These are phyloP conservation scores for Helicocarpus griseus DNA, from an alignment of 2,329 filamentous ascomycete species.

Conservation along the genomic window DNA sequence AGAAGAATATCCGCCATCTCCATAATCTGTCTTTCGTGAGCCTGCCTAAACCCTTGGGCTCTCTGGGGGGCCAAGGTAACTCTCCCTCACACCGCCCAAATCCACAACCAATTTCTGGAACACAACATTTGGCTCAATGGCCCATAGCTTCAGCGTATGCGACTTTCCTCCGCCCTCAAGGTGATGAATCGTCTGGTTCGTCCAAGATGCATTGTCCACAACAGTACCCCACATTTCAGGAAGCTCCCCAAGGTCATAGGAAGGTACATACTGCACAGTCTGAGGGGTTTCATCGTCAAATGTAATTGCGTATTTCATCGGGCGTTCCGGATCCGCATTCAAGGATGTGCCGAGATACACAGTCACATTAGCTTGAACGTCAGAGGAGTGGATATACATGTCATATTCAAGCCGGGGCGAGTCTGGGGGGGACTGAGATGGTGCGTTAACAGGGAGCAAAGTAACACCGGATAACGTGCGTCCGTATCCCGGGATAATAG, in stretches of 20 bases:
- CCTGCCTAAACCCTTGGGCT: constrained; percentile 21
- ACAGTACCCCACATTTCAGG: constrained; percentile 12
- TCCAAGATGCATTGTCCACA: constrained; percentile 11
- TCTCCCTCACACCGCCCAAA: constrained; percentile 45
- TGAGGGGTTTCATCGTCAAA: constrained; percentile 34
- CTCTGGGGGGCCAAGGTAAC: constrained; percentile 50
- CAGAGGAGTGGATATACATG: constrained; percentile 50
- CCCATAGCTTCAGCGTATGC: constrained; percentile 44
- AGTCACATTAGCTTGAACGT: constrained; percentile 29
- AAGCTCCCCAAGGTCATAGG: constrained; percentile 10
- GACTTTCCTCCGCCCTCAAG: constrained; percentile 22
- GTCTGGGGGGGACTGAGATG: constrained; percentile 41
- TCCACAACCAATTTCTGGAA: constrained; percentile 50
- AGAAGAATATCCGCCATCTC: background rate
- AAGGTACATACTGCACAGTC: constrained; percentile 33
- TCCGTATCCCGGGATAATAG: constrained; percentile 45
- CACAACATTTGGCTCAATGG: constrained; percentile 43
- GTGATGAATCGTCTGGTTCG: constrained; percentile 31
- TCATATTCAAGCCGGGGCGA: constrained; percentile 50
- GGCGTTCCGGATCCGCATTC: constrained; percentile 42
- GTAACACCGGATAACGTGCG: constrained; percentile 51
- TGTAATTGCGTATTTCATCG: constrained; percentile 42
- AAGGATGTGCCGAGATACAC: constrained; percentile 36
- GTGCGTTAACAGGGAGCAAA: constrained; percentile 43
- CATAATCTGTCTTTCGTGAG: background rate